These are phyloP conservation scores for Yamadazyma paraphyllophila DNA, from an alignment of 805 yeast species.

Conservation along the genomic window DNA sequence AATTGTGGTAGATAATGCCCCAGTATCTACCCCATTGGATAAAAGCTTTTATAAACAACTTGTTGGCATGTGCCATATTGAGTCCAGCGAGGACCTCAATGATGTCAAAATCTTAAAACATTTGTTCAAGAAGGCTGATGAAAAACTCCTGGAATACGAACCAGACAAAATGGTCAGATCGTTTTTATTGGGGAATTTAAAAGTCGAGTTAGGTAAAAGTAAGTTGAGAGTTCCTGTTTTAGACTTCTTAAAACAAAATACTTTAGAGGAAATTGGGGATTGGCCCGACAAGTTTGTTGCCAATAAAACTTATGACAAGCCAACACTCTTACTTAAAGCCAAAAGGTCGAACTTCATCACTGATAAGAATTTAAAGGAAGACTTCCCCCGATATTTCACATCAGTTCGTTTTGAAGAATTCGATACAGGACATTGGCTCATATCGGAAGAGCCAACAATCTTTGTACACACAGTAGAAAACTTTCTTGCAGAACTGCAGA, in stretches of 20 bases:
- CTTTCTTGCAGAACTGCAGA: constrained; percentile 6
- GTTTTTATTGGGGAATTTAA: constrained; percentile 39
- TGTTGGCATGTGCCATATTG: constrained; percentile 39
- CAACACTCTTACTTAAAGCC: constrained; percentile 46
- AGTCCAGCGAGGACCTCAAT: constrained; percentile 9
- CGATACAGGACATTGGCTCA: constrained; percentile 39
- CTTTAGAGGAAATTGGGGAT: constrained; percentile 18
- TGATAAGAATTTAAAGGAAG: constrained; percentile 20
- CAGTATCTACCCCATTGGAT: constrained; percentile 31
- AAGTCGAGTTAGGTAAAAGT: constrained; percentile 10
- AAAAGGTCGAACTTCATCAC: constrained; percentile 40
- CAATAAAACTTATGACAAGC: constrained; percentile 20
- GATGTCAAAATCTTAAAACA: not conserved
- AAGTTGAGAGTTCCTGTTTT: constrained; percentile 20
- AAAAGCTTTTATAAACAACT: constrained; percentile 33
- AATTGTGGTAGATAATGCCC: constrained; percentile 51
- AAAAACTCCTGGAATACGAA: constrained; percentile 23
- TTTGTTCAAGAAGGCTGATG: constrained; percentile 16
- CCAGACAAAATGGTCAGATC: constrained; percentile 26
- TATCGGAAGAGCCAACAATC: constrained; percentile 36
- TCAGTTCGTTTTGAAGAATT: constrained; percentile 17
- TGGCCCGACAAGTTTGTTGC: constrained; percentile 23
- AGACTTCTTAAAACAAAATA: constrained; percentile 18
- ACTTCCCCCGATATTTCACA: constrained; percentile 27
- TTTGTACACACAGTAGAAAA: constrained; percentile 18